These are phyloP conservation scores for Sapria himalayana DNA, from an alignment of 345 rosid species.

Conservation along the genomic window DNA sequence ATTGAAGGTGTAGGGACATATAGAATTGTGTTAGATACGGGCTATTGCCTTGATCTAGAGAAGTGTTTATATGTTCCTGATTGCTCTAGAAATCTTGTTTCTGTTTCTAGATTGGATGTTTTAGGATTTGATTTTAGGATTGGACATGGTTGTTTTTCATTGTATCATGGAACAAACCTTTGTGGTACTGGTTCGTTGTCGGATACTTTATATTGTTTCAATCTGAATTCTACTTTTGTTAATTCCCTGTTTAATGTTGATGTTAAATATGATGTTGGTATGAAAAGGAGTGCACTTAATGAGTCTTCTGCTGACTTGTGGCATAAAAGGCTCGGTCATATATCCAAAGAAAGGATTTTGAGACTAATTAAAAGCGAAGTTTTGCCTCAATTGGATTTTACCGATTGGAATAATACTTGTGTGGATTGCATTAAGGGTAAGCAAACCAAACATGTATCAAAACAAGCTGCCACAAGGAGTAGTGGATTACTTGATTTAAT, in stretches of 20 bases:
- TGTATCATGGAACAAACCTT: too few species aligned
- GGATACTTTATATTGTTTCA: neutral
- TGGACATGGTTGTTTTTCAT: too few species aligned
- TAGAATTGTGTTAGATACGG: neutral
- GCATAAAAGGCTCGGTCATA: too few species aligned
- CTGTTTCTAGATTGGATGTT: too few species aligned
- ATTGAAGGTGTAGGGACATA: slow-evolving; percentile 1
- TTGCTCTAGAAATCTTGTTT: neutral
- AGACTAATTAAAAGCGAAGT: neutral
- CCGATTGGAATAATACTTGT: too few species aligned
- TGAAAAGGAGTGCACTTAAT: neutral
- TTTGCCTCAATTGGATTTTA: too few species aligned
- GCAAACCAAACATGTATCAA: neutral
- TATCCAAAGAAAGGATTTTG: neutral
- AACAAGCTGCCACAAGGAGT: neutral
- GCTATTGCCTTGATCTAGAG: neutral
- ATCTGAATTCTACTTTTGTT: neutral
- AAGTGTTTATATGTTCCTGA: slow-evolving; percentile 1
- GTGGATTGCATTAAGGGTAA: neutral
- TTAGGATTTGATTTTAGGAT: too few species aligned
- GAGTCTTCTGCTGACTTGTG: neutral
- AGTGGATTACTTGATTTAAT: neutral
- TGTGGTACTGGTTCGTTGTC: too few species aligned
- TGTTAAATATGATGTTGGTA: neutral
- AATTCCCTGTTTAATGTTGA: neutral